These are phyloP conservation scores for Brassica carinata DNA, from an alignment of 345 rosid genomes.

Conservation along the genomic window DNA sequence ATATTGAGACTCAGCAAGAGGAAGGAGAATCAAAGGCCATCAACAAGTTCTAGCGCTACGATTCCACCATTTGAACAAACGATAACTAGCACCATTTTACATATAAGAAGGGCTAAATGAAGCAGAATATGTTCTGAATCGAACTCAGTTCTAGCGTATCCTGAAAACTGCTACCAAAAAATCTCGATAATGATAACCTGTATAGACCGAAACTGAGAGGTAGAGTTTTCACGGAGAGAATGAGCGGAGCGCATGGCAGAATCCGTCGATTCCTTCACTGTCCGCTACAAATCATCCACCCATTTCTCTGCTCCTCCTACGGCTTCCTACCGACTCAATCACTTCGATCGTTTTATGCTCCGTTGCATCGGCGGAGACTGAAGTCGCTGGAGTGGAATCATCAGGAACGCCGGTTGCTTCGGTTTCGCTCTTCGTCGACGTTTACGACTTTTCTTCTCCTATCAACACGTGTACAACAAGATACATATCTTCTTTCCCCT, in stretches of 20 bases:
- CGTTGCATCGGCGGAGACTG: background rate
- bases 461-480: too few relatives aligned
- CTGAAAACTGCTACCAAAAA: too few relatives aligned
- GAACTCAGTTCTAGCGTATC: background rate
- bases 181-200: slow-evolving; percentile 43
- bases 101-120: background rate
- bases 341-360: slow-evolving; percentile 21
- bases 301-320: slow-evolving; percentile 46
- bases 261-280: slow-evolving; percentile 66
- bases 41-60: background rate
- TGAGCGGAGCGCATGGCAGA: slow-evolving; percentile 83
- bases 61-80: slow-evolving; percentile 7
- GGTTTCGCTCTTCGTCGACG: slow-evolving; percentile 43
- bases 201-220: slow-evolving; percentile 61
- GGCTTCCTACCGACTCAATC: slow-evolving; percentile 32
- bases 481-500: too few relatives aligned
- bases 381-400: slow-evolving; percentile 10
- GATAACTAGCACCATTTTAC: slow-evolving; percentile 5
- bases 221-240: slow-evolving; percentile 63
- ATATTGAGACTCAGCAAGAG: slow-evolving; percentile 21
- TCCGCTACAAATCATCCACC: slow-evolving; percentile 70
- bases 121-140: background rate
- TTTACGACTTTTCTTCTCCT: background rate
- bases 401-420: slow-evolving; percentile 36
- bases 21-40: background rate